Conservation (phyloP, 192 early-diverging fungal species). For the Linnemannia zychae region DNA sequence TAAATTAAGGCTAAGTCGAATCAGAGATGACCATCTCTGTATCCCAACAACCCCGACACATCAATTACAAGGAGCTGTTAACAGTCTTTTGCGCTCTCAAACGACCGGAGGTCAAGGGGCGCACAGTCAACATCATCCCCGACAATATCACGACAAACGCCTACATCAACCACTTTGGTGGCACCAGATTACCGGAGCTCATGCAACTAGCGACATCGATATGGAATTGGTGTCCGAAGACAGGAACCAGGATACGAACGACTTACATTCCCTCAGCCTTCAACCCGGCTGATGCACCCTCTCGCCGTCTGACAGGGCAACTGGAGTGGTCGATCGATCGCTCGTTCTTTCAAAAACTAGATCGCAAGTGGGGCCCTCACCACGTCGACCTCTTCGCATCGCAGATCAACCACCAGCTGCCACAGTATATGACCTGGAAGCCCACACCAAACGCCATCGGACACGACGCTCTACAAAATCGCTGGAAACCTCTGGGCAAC, state of each 20-base stretch:
- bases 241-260: constrained; percentile 29
- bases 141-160: constrained; percentile 33
- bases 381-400: constrained; percentile 33
- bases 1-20: too few relatives aligned
- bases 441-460: constrained; percentile 13
- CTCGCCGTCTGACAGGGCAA: constrained; percentile 19
- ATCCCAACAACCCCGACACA: too few relatives aligned
- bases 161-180: constrained; percentile 25
- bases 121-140: constrained; percentile 16
- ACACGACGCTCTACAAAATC: constrained; percentile 12
- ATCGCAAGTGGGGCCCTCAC: constrained; percentile 35
- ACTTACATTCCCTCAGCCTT: constrained; percentile 37
- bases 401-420: constrained; percentile 19
- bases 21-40: too few relatives aligned
- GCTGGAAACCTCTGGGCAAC: constrained; percentile 25
- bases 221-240: constrained; percentile 31
- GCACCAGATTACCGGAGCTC: constrained; percentile 14
- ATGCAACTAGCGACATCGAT: constrained; percentile 27
- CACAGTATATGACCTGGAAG: constrained; percentile 26
- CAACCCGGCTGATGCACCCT: constrained; percentile 46
- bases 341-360: constrained; percentile 11
- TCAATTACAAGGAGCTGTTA: constrained; percentile 32
- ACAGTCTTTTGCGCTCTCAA: constrained; percentile 5
- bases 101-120: not conserved
- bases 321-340: constrained; percentile 33